Evolutionary conservation across 495 filamentous ascomycete species (phyloP).

Genomic region (Xylaria intraflava): DNA sequence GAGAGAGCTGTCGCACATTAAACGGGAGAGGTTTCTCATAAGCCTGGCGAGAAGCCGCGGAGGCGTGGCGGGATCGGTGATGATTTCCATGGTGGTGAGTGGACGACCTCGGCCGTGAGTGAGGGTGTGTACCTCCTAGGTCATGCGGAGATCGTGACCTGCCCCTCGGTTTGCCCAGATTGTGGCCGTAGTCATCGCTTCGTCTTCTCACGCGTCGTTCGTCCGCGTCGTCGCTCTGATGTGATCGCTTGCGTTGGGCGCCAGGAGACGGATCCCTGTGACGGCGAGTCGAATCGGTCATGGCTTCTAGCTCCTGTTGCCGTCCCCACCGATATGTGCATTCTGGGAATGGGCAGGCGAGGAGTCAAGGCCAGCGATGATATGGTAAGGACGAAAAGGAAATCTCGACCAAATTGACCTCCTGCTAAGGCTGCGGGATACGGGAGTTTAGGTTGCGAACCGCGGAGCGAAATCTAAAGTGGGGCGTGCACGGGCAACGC

Average conservation of each 20-base stretch:
- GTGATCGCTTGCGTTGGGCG: slow-evolving; percentile 1
- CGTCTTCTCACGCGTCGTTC: slow-evolving; percentile 4
- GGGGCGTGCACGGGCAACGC: too few relatives aligned
- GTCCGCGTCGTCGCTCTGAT: background rate
- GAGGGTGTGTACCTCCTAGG: background rate
- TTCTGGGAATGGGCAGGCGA: too few relatives aligned
- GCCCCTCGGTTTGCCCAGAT: background rate
- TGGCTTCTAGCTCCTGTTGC: background rate
- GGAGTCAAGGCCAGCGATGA: too few relatives aligned
- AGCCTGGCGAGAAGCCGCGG: background rate
- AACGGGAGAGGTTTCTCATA: slow-evolving; percentile 52
- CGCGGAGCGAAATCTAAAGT: too few relatives aligned
- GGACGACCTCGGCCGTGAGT: slow-evolving; percentile 3
- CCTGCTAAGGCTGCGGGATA: too few relatives aligned
- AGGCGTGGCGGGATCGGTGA: slow-evolving; percentile 16
- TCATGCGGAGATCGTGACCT: background rate
- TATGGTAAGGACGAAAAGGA: too few relatives aligned
- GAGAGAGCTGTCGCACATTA: slow-evolving; percentile 55
- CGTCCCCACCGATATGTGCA: too few relatives aligned
- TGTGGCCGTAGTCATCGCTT: background rate
- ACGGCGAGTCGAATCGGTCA: background rate
- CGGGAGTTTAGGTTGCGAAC: too few relatives aligned
- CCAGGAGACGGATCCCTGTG: background rate
- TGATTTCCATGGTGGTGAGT: slow-evolving; percentile 10
- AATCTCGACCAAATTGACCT: too few relatives aligned